phyloP scores from a whole-genome alignment of 441 rosid genomes.

The Populus hybrid region DNA sequence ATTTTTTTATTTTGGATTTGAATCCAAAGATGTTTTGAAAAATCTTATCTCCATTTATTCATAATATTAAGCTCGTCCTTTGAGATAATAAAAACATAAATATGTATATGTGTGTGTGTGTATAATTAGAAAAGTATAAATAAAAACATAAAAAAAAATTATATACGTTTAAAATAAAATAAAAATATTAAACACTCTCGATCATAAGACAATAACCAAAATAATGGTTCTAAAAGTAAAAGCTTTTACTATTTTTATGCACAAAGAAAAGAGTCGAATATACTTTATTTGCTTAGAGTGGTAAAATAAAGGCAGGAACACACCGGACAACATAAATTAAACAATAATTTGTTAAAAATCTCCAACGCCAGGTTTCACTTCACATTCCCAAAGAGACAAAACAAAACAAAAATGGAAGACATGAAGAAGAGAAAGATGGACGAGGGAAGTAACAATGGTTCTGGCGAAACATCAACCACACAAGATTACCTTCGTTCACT shows the following conservation, averaged over 20 bases:
- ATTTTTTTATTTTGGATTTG: not conserved
- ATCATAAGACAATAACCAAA: not conserved
- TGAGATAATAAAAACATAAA: not conserved
- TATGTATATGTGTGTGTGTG: too few species aligned
- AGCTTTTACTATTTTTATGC: too few species aligned
- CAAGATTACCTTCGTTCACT: conserved; percentile 43
- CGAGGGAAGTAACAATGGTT: conserved; percentile 26
- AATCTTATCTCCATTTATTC: not conserved
- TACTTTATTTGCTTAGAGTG: not conserved
- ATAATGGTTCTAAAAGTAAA: not conserved
- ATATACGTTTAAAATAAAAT: too few species aligned
- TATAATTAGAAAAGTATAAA: too few species aligned
- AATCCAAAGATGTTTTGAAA: not conserved
- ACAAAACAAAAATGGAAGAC: conserved; percentile 28
- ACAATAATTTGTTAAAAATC: not conserved
- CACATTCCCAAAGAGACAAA: not conserved
- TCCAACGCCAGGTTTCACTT: not conserved
- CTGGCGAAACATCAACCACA: conserved; percentile 9
- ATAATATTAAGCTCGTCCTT: not conserved
- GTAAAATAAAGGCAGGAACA: not conserved
- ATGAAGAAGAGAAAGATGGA: conserved; percentile 50
- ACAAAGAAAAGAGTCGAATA: not conserved
- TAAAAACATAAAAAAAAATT: too few species aligned
- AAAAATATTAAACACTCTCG: not conserved
- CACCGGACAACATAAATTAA: not conserved